A percentile compares a stretch with the other conserved stretches of the same genome.
Conservation (phyloP, 768 basidiomycete species). For the Leccinellum luteum region DNA sequence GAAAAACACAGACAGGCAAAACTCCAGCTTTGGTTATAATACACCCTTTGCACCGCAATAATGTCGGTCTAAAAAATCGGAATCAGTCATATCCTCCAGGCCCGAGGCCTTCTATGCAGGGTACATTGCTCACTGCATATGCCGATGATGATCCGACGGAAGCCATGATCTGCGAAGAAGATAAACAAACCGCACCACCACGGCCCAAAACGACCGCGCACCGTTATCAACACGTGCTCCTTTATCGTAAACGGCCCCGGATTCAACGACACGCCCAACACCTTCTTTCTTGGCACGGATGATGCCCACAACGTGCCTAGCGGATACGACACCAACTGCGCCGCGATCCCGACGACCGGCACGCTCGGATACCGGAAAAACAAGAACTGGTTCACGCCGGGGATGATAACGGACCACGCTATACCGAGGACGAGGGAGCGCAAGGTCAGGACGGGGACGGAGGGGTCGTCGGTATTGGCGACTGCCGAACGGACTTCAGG, state of each 20-base stretch:
- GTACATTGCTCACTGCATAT: slow-evolving; percentile 46
- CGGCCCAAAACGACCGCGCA: slow-evolving; percentile 35
- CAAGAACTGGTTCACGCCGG: slow-evolving; percentile 73
- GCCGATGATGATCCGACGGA: slow-evolving; percentile 55
- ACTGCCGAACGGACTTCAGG: slow-evolving; percentile 72
- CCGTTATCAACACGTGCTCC: slow-evolving; percentile 68
- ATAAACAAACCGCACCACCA: slow-evolving; percentile 13
- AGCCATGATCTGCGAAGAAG: slow-evolving; percentile 45
- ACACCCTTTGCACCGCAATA: slow-evolving; percentile 73
- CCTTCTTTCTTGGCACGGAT: slow-evolving; percentile 49
- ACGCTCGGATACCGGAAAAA: slow-evolving; percentile 75
- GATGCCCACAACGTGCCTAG: slow-evolving; percentile 58
- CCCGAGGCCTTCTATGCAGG: not conserved
- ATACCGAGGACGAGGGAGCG: slow-evolving; percentile 75
- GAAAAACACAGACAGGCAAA: slow-evolving; percentile 49
- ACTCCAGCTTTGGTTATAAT: slow-evolving; percentile 60
- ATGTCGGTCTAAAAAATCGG: slow-evolving; percentile 50
- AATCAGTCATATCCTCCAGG: not conserved
- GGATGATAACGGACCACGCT: slow-evolving; percentile 61
- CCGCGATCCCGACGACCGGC: slow-evolving; percentile 59
- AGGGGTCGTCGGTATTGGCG: slow-evolving; percentile 67
- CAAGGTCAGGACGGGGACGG: slow-evolving; percentile 58
- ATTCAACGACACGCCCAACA: slow-evolving; percentile 64
- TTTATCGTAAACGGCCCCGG: slow-evolving; percentile 78
- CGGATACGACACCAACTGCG: slow-evolving; percentile 70